phyloP scores from a whole-genome alignment of 1,284 basidiomycete species.

The Trichosporon sp. region DNA sequence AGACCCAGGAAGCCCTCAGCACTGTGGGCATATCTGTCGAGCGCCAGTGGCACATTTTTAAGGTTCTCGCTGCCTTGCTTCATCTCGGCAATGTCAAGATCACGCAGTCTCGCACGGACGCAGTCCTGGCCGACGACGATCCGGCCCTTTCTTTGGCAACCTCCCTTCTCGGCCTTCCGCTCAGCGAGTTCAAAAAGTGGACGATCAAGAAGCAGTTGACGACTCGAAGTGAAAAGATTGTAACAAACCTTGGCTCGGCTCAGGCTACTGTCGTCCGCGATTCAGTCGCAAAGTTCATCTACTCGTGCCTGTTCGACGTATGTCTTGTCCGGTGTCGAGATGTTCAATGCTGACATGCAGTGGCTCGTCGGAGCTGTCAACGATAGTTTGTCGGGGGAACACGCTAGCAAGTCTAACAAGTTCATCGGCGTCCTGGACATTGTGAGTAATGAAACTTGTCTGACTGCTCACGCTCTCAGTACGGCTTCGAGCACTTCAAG shows the following conservation, averaged over 20 bases:
- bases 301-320: slow-evolving; percentile 85
- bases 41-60: slow-evolving; percentile 97
- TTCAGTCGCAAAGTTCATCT: slow-evolving; percentile 96
- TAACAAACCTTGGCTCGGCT: slow-evolving; percentile 73
- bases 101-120: slow-evolving; percentile 72
- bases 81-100: slow-evolving; percentile 97
- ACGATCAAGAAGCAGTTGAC: slow-evolving; percentile 95
- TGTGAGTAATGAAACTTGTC: slow-evolving; percentile 36
- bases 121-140: slow-evolving; percentile 79
- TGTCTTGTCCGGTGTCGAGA: slow-evolving; percentile 22
- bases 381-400: slow-evolving; percentile 87
- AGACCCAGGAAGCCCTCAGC: slow-evolving; percentile 88
- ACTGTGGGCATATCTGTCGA: slow-evolving; percentile 96
- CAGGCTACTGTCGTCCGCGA: slow-evolving; percentile 95
- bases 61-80: slow-evolving; percentile 82
- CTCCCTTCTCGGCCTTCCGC: slow-evolving; percentile 80
- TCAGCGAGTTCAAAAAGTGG: slow-evolving; percentile 98
- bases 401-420: slow-evolving; percentile 80
- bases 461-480: slow-evolving; percentile 42
- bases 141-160: slow-evolving; percentile 74
- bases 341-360: slow-evolving; percentile 44
- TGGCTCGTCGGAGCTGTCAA: slow-evolving; percentile 98
- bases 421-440: slow-evolving; percentile 97
- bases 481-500: slow-evolving; percentile 95
- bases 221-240: slow-evolving; percentile 91